Evolutionary conservation across 805 yeast genomes (phyloP).

Genomic region (Hanseniaspora lachancei): DNA sequence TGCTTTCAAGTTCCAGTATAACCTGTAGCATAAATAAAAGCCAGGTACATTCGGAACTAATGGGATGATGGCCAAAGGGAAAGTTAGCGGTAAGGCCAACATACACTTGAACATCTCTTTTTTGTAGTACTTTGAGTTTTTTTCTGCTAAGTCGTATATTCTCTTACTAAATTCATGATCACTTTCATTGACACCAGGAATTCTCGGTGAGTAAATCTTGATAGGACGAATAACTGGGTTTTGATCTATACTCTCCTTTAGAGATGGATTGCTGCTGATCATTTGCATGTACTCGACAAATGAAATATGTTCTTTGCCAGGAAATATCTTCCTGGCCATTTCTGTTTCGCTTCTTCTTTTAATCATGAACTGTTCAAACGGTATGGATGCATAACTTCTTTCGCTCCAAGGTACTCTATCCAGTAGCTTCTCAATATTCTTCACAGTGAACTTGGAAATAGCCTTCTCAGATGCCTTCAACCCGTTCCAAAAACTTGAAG

Average conservation of each 20-base stretch:
- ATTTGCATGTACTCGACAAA: constrained; percentile 16
- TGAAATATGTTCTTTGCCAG: constrained; percentile 15
- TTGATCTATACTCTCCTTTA: constrained; percentile 14
- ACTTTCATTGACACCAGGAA: constrained; percentile 21
- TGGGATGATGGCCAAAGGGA: constrained; percentile 73
- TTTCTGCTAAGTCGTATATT: constrained; percentile 27
- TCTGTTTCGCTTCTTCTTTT: constrained; percentile 18
- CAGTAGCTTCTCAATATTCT: constrained; percentile 38
- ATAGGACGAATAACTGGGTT: constrained; percentile 21
- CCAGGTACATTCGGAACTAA: constrained; percentile 89
- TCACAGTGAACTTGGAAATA: constrained; percentile 48
- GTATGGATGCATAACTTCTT: constrained; percentile 58
- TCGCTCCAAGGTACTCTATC: constrained; percentile 70
- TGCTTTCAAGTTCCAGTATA: constrained; percentile 77
- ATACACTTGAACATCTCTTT: constrained; percentile 43
- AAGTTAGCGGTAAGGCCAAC: constrained; percentile 56
- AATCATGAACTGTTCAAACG: constrained; percentile 49
- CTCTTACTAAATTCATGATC: constrained; percentile 30
- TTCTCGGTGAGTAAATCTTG: constrained; percentile 41
- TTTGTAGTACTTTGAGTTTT: constrained; percentile 40
- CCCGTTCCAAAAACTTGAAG: constrained; percentile 48
- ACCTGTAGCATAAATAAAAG: constrained; percentile 65
- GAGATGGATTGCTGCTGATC: neutral
- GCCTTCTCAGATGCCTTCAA: constrained; percentile 41
- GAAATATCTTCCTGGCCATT: constrained; percentile 14